Percentiles rank a stretch among this genome's conserved stretches.
Evolutionary conservation across 148 eudicot genomes (phyloP).

Genomic region (Amaranthus hypochondriacus): DNA sequence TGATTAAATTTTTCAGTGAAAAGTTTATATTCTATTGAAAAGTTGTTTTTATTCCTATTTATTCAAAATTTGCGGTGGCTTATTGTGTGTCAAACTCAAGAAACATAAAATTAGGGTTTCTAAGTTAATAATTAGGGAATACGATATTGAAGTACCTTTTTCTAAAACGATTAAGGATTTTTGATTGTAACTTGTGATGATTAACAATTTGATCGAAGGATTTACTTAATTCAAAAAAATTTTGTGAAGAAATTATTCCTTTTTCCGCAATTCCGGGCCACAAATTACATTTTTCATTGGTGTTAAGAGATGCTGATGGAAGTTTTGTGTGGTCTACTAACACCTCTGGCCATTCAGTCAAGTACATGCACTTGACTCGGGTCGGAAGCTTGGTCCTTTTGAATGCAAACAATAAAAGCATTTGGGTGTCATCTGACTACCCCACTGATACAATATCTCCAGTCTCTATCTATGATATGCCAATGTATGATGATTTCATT

Average conservation of each 20-base stretch:
- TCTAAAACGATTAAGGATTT: no score
- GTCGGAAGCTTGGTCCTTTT: conserved; percentile 19
- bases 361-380: conserved; percentile 12
- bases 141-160: no score
- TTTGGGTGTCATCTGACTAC: conserved; percentile 33
- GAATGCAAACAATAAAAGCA: background rate
- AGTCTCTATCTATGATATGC: background rate
- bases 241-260: no score
- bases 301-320: conserved; percentile 17
- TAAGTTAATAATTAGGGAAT: no score
- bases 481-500: background rate
- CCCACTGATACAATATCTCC: conserved; percentile 26
- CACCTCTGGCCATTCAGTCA: conserved; percentile 1
- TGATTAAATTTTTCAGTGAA: background rate
- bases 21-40: background rate
- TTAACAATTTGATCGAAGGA: no score
- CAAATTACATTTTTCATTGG: background rate
- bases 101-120: no score
- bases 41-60: background rate
- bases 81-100: no score
- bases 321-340: conserved; percentile 27
- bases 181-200: no score
- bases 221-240: no score
- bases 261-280: no score
- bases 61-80: background rate